Base-by-base conservation (phyloP, 148 eudicot species). In the Cornus kousa region DNA sequence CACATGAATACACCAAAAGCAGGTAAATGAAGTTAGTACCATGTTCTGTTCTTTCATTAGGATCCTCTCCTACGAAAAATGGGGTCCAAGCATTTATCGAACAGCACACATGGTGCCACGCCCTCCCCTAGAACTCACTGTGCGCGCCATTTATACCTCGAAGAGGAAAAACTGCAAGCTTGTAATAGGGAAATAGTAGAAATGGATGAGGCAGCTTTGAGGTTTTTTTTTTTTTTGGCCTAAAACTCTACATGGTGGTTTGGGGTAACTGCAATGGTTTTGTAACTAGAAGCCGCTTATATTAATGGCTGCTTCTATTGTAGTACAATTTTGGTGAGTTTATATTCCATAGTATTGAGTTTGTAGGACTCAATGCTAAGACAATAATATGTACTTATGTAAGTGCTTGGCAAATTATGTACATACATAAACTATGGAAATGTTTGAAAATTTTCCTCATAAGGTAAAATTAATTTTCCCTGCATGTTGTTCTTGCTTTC, bases 1-100 rank as follows among this genome's bases (percentile, higher is more conserved):
- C 78, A 85, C 72, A 81, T 79, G 55, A 83, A 83, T 28, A 77
- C 76, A 5, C 55, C 53, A 60, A 83, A 72, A 68, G n/a, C 48
- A 68, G 39, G 43, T 33, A 83, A 76, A 80, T 33, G 55, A n/a
- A 28, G 35, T 7, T 32, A 24, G 65, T 70, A 78, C 31, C 72
- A 1, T 77, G 84, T 9, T 80, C 86, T 4, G 43, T 39, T 20
- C 73, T 74, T 74, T 81, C 83, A 11, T 78, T 76, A 78, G 43
- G 43, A 7, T 4, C 5, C 43, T 39, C 5, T 4, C 43, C 7
- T 39, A 39, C 43, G 43, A 39, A 39, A 39, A 39, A 4, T 7
- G 43, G 5, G 43, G 43, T 7, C 7, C 48, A 43, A 43, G 48
- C 48, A 43, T 43, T 43, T 43, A 43, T 43, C 48, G 6, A 43